A percentile compares a stretch with the other conserved stretches of the same genome.
Conservation (phyloP, 202 grass and related monocot species). For the Carex sylvatica region DNA sequence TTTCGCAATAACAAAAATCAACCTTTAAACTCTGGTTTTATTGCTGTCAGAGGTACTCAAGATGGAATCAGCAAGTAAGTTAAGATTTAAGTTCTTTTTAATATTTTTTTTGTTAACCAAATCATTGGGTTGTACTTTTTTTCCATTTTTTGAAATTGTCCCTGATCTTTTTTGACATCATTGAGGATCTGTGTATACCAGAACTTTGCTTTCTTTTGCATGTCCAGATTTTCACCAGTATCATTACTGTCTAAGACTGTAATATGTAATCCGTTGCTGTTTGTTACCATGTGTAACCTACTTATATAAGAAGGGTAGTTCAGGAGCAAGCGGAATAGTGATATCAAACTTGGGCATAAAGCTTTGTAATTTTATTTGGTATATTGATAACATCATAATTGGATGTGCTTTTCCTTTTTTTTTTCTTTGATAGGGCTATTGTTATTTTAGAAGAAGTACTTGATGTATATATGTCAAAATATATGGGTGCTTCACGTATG, state of each 20-base stretch:
- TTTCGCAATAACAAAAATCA: slow-evolving; percentile 96
- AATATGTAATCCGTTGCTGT: not conserved
- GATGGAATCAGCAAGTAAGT: slow-evolving; percentile 55
- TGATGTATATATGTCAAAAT: slow-evolving; percentile 55
- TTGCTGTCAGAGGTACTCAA: slow-evolving; percentile 67
- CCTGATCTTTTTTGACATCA: not conserved
- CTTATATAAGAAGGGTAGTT: not conserved
- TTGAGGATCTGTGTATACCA: not conserved
- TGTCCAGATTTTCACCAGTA: not conserved
- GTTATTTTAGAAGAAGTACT: slow-evolving; percentile 72
- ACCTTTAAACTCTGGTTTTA: slow-evolving; percentile 89
- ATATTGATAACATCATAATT: not conserved
- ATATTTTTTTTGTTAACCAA: not conserved
- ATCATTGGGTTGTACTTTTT: not conserved
- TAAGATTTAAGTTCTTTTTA: not conserved
- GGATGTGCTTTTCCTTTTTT: not conserved
- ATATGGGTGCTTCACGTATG: slow-evolving; percentile 63
- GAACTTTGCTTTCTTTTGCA: not conserved
- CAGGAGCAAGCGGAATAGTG: not conserved
- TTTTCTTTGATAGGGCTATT: slow-evolving; percentile 48
- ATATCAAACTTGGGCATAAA: not conserved
- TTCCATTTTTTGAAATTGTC: not conserved
- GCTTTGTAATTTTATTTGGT: slow-evolving; percentile 6
- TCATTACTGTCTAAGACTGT: not conserved
- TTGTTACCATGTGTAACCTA: not conserved